These are phyloP conservation scores for Papilionanthe hybrid DNA, from an alignment of 116 monocot genomes.

Conservation along the genomic window DNA sequence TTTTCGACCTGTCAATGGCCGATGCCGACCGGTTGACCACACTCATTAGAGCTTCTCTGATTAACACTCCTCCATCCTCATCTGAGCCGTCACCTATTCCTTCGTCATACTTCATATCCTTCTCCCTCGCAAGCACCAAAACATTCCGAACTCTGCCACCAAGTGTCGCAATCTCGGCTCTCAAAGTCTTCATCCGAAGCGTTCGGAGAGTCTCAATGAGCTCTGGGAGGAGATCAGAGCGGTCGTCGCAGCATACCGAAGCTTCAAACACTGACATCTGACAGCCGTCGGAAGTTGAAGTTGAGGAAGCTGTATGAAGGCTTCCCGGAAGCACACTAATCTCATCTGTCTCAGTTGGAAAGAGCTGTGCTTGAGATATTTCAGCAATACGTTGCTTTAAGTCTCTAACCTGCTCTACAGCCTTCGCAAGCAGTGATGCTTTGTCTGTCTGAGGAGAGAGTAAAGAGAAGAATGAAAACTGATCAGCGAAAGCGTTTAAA, in stretches of 20 bases:
- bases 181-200: constrained; percentile 40
- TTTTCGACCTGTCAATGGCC: constrained; percentile 21
- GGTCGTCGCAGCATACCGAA: constrained; percentile 53
- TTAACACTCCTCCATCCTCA: constrained; percentile 10
- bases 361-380: constrained; percentile 28
- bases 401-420: constrained; percentile 63
- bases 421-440: constrained; percentile 72
- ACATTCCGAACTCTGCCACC: constrained; percentile 51
- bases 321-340: constrained; percentile 42
- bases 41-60: constrained; percentile 37
- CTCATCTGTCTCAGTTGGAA: constrained; percentile 61
- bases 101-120: constrained; percentile 6
- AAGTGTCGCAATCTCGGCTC: constrained; percentile 56
- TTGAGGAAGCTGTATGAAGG: neutral
- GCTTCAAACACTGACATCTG: constrained; percentile 32
- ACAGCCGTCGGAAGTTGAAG: neutral
- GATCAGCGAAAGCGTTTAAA: neutral
- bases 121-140: constrained; percentile 38
- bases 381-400: constrained; percentile 55
- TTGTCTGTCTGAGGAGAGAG: constrained; percentile 55
- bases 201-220: constrained; percentile 39
- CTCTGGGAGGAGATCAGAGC: constrained; percentile 47
- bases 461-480: neutral
- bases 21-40: constrained; percentile 25
- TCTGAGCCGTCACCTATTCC: neutral